Evolutionary conservation across 2,329 filamentous ascomycete genomes (phyloP), one percentile per base, ranked within the genome.

Genomic region (Cladosporium colombiae): DNA sequence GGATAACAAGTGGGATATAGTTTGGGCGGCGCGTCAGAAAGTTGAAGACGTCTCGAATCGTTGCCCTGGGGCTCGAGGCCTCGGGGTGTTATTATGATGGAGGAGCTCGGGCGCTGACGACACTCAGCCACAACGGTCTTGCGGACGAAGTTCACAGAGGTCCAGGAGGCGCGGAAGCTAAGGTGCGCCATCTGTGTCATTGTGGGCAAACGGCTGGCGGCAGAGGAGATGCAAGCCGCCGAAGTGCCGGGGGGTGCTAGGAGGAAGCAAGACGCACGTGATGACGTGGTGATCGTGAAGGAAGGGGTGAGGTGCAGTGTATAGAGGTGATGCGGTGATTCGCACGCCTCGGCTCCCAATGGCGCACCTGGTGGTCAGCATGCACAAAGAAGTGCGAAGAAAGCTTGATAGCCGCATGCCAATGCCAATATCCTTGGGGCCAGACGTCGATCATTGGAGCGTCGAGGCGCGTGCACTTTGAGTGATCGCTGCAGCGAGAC

Each of bases 11-110:
- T 62, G 27, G 59, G 59, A 62, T 50, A 62, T 52, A n/a, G 40
- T 62, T 60, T 25, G n/a, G 8, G 40, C 59, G 59, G 59, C 46
- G 59, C 29, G 44, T 52, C 27, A 18, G 25, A 62, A 46, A 62
- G 59, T 62, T 62, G 59, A 50, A 62, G 57, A 60, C 21, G 46
- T 62, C 59, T 62, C 59, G 59, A 62, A 25, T 62, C 59, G 59
- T 62, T 62, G 46, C 37, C 57, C 46, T 14, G 59, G 31, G n/a
- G 27, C 33, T 37, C 35, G 23, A 37, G 55, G 11, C 5, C 11
- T 13, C 6, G 49, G 13, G n/a, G 6, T 25, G 5, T 27, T 35
- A 16, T 18, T 33, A 40, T 46, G 21, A 13, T 33, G 21, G 8
- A 60, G 16, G 57, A 40, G 57, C 57, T 37, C 59, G 44, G 46